Base-by-base conservation (phyloP, 768 basidiomycete genomes). In the Crassisporium funariophilum region DNA sequence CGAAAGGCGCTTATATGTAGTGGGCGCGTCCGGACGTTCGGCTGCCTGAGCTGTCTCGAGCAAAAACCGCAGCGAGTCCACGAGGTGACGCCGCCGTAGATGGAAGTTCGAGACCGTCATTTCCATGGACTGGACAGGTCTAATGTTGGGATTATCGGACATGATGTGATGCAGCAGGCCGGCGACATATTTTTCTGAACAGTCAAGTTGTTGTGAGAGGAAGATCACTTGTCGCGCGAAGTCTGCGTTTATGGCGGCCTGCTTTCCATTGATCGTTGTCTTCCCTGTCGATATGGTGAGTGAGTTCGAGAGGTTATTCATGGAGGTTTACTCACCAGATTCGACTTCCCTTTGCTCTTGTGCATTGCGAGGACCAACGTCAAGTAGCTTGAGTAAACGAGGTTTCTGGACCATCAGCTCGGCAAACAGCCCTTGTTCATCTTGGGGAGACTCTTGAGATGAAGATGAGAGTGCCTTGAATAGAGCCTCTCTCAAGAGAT, bases 111-210 rank as follows among this genome's bases (percentile, higher is more conserved):
- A 72, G 11, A 93, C 63, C 15, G 87, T 76, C 1, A 75, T 66
- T 60, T 93, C 91, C 23, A 91, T 71, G 41, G 73, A 79, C 45
- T 70, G 73, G 2, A 81, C 73, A 4, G 79, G 69, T 3, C 66
- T 70, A 12, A 85, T 68, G 52, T 90, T 89, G 0, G 88, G 84
- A 57, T 84, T 82, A 49, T 76, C 69, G 1, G 76, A 56, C 68
- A 84, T 83, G 33, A 86, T 74, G 16, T 77, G 67, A 47, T 87
- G 81, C 36, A 91, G 71, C 13, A 91, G 77, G 16, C 74, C 73
- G 4, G 91, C 88, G 41, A 84, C 69, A 65, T 88, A 83, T 55
- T 84, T 81, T 69, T 95, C 93, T 10, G 93, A 95, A 54, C 83
- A 83, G 57, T 81, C 76, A 43, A 97, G 83, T 44, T 90, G 82